phyloP scores from a whole-genome alignment of 257 asterid species.

The Solanum sitiens region DNA sequence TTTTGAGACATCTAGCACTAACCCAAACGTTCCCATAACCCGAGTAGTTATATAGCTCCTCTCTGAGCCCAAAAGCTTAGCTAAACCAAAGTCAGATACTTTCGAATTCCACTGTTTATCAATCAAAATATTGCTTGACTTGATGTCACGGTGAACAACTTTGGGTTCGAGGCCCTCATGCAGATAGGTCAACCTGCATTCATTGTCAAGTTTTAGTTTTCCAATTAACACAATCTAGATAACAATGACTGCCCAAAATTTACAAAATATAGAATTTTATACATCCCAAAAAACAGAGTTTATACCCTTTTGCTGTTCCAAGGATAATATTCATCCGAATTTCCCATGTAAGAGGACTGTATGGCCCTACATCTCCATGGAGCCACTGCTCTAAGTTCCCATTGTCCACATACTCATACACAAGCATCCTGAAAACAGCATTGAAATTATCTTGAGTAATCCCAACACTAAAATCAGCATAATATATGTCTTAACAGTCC shows the following conservation, averaged over 20 bases:
- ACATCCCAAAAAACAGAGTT: not conserved
- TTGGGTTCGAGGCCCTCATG: conserved; percentile 27
- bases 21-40: conserved; percentile 30
- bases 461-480: not conserved
- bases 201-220: not conserved
- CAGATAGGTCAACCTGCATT: conserved; percentile 19
- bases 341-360: conserved; percentile 23
- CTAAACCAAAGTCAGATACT: conserved; percentile 26
- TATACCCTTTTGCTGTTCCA: conserved; percentile 25
- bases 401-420: conserved; percentile 24
- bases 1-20: not conserved
- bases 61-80: conserved; percentile 19
- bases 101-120: conserved; percentile 18
- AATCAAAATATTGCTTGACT: conserved; percentile 23
- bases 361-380: conserved; percentile 19
- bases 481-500: not conserved
- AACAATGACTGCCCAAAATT: not conserved
- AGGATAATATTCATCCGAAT: conserved; percentile 16
- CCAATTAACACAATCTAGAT: not conserved
- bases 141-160: conserved; percentile 25
- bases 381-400: conserved; percentile 28
- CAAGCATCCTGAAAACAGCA: conserved; percentile 20
- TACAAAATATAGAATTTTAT: not conserved
- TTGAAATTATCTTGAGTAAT: not conserved
- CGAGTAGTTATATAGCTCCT: conserved; percentile 21